Base-by-base conservation (phyloP, 1,284 basidiomycete genomes). In the Cystobasidium slooffiae region DNA sequence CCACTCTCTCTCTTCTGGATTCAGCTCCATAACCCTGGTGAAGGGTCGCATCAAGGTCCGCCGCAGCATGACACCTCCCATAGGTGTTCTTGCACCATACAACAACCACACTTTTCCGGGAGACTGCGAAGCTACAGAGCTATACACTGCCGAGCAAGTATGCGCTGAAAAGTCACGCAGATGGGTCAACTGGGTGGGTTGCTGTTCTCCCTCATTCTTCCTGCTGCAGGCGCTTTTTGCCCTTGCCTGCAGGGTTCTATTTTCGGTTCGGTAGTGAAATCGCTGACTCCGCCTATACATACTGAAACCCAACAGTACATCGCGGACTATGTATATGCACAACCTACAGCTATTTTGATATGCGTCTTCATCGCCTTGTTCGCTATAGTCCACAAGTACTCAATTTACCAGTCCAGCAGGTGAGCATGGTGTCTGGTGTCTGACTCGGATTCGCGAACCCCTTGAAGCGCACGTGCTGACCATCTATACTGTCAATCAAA, bases 131-230 rank as follows among this genome's bases (percentile, higher is more conserved):
- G 68, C 68, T 12, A 61, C 56, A 62, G 56, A 18, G 18, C 46
- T 46, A 8, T 70, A 49, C 47, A 62, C 68, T 9, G 68, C 58
- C 1, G 68, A 70, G 41, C 56, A 70, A 24, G 58, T 70, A 10
- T 70, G 68, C 59, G 47, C 46, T 24, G 56, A 46, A 14, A 70
- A 70, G 24, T 10, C 24, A 31, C 6, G 49, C 8, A 20, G 46
- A 56, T 70, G 56, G 46, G 46, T 70, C 56, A 70, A 70, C 49
- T 70, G 68, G 68, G 68, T 70, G 31, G 1, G 68, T 37, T 47
- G 53, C 39, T 18, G 39, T 9, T 43, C 9, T 47, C 31, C 22
- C n/a, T n/a, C n/a, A n/a, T n/a, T 10, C 22, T 12, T 37, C 22
- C 53, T 18, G n/a, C 9, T 37, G 53, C n/a, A 56, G 53, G 12